phyloP scores from a whole-genome alignment of 495 filamentous ascomycete species.

The Penicillium bialowiezense region DNA sequence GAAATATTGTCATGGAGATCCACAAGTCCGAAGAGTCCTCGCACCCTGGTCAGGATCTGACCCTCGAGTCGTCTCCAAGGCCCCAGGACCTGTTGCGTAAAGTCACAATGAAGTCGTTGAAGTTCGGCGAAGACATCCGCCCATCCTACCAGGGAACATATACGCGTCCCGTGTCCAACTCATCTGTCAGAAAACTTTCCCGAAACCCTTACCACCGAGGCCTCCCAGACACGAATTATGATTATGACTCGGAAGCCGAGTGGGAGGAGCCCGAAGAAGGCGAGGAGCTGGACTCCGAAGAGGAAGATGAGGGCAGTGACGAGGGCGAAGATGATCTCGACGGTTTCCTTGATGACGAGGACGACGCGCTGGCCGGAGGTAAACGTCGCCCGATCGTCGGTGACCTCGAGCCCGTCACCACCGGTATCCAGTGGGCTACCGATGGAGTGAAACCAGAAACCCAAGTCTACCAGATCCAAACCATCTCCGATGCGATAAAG shows the following conservation, averaged over 20 bases:
- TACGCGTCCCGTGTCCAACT: constrained; percentile 52
- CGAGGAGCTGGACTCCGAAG: constrained; percentile 72
- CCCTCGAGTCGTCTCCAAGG: constrained; percentile 19
- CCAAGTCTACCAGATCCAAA: constrained; percentile 63
- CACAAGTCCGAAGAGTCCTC: constrained; percentile 30
- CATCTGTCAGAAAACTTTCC: constrained; percentile 55
- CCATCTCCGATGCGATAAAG: constrained; percentile 54
- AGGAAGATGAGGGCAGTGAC: constrained; percentile 65
- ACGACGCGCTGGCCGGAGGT: constrained; percentile 36
- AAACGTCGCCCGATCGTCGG: constrained; percentile 53
- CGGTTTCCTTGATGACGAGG: constrained; percentile 53
- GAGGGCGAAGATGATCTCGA: constrained; percentile 56
- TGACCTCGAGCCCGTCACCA: constrained; percentile 72
- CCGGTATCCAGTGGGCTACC: constrained; percentile 81
- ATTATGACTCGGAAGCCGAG: constrained; percentile 95
- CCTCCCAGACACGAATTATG: constrained; percentile 76
- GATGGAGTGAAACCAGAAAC: constrained; percentile 42
- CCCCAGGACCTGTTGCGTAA: constrained; percentile 54
- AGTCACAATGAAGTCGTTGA: constrained; percentile 72
- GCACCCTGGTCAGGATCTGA: constrained; percentile 3
- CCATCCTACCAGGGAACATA: constrained; percentile 89
- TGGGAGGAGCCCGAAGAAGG: constrained; percentile 85
- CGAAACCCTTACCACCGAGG: constrained; percentile 64
- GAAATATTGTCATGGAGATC: constrained; percentile 61
- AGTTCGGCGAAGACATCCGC: constrained; percentile 82